Evolutionary conservation across 495 filamentous ascomycete genomes (phyloP).

Genomic region (Penicillium riverlandense): DNA sequence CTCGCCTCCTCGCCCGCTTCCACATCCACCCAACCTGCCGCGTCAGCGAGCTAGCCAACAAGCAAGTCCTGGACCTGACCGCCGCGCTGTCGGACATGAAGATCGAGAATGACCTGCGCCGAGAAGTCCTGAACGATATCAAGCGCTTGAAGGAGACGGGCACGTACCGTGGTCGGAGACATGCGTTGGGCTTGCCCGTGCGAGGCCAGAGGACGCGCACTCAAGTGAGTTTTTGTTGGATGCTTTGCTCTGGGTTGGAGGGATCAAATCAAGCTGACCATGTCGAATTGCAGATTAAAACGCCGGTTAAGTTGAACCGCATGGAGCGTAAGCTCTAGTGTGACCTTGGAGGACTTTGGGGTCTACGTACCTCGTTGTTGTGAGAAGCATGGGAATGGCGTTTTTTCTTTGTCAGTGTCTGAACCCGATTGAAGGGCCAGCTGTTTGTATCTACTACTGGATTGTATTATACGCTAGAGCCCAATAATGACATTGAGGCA

Average conservation of each 20-base stretch:
- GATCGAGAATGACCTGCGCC: slow-evolving; percentile 81
- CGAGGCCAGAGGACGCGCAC: slow-evolving; percentile 80
- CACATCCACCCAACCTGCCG: slow-evolving; percentile 76
- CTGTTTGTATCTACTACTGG: too few relatives aligned
- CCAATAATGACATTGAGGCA: background rate
- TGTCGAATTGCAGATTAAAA: slow-evolving; percentile 50
- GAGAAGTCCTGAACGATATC: slow-evolving; percentile 76
- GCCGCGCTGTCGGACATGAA: slow-evolving; percentile 84
- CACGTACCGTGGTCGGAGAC: slow-evolving; percentile 78
- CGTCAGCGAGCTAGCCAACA: slow-evolving; percentile 60
- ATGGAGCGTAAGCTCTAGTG: slow-evolving; percentile 55
- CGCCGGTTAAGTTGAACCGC: slow-evolving; percentile 70
- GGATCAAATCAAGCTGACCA: too few relatives aligned
- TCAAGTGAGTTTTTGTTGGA: slow-evolving; percentile 47
- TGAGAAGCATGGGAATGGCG: slow-evolving; percentile 34
- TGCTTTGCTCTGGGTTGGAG: background rate
- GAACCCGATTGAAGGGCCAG: too few relatives aligned
- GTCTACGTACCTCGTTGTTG: too few relatives aligned
- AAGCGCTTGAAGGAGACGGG: slow-evolving; percentile 83
- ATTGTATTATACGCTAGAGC: slow-evolving; percentile 25
- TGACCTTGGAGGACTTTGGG: too few relatives aligned
- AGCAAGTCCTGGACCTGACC: slow-evolving; percentile 71
- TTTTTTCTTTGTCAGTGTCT: too few relatives aligned
- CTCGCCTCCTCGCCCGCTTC: slow-evolving; percentile 75
- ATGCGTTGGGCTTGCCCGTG: slow-evolving; percentile 83